phyloP scores from a whole-genome alignment of 2,329 filamentous ascomycete species.

The Blumeriella jaapii region DNA sequence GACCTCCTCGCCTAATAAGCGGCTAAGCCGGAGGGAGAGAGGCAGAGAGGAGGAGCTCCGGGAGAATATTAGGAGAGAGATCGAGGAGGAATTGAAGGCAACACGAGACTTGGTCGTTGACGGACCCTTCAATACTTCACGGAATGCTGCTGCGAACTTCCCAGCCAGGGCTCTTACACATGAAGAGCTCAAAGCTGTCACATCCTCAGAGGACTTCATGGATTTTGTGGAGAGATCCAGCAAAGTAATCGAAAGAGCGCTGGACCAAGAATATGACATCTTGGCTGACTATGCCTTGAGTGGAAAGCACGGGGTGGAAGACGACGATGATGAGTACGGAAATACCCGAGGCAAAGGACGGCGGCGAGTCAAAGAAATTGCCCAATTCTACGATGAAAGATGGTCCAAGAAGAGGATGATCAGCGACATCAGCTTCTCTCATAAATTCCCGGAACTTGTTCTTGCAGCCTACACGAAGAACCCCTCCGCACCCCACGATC shows the following conservation, averaged over 20 bases:
- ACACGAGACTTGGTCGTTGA: constrained; percentile 49
- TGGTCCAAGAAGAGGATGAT: constrained; percentile 98
- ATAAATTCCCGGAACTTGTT: constrained; percentile 86
- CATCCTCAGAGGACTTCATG: constrained; percentile 83
- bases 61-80: constrained; percentile 72
- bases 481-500: constrained; percentile 84
- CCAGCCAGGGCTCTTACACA: constrained; percentile 68
- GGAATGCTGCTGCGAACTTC: constrained; percentile 46
- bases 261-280: constrained; percentile 95
- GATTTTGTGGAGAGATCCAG: constrained; percentile 93
- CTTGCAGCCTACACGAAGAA: constrained; percentile 97
- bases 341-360: constrained; percentile 60
- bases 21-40: constrained; percentile 65
- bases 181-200: constrained; percentile 84
- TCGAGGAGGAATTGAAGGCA: constrained; percentile 81
- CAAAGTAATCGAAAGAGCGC: constrained; percentile 89
- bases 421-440: constrained; percentile 88
- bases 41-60: constrained; percentile 84
- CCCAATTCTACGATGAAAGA: constrained; percentile 87
- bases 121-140: constrained; percentile 34
- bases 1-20: constrained; percentile 54
- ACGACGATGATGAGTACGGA: constrained; percentile 69
- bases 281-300: constrained; percentile 86
- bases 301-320: constrained; percentile 57
- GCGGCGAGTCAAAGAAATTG: constrained; percentile 71